These are phyloP conservation scores for Kodamaea plutei DNA, from an alignment of 1,139 yeast genomes.

Conservation along the genomic window DNA sequence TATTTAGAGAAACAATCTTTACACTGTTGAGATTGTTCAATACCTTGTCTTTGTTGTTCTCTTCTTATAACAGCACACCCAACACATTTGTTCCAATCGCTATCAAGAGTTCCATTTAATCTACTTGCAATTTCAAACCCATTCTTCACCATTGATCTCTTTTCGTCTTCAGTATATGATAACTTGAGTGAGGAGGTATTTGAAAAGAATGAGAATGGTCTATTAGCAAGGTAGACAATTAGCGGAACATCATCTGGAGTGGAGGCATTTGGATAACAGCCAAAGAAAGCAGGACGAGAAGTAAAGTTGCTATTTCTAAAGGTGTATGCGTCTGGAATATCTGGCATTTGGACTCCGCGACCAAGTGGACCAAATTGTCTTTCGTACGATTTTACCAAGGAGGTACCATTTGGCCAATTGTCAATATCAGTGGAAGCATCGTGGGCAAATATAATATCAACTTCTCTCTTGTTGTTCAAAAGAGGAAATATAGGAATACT, in stretches of 20 bases:
- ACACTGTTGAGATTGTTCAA: slow-evolving; percentile 67
- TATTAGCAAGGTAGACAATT: slow-evolving; percentile 20
- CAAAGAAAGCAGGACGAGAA: slow-evolving; percentile 21
- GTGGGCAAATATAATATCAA: slow-evolving; percentile 19
- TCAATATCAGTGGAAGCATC: slow-evolving; percentile 15
- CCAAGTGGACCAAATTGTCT: slow-evolving; percentile 19
- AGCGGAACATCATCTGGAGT: slow-evolving; percentile 13
- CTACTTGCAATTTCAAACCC: slow-evolving; percentile 79
- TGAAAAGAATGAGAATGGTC: slow-evolving; percentile 18
- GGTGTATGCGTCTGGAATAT: slow-evolving; percentile 18
- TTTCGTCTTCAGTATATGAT: slow-evolving; percentile 42
- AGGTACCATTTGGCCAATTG: slow-evolving; percentile 18
- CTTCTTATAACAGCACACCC: slow-evolving; percentile 88
- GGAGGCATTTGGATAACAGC: slow-evolving; percentile 15
- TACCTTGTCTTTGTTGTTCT: slow-evolving; percentile 67
- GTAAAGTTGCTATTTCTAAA: slow-evolving; percentile 16
- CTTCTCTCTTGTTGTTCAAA: slow-evolving; percentile 14
- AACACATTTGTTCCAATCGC: slow-evolving; percentile 73
- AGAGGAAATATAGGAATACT: slow-evolving; percentile 18
- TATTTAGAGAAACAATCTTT: slow-evolving; percentile 62
- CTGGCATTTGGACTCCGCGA: slow-evolving; percentile 25
- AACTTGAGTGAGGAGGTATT: slow-evolving; percentile 18
- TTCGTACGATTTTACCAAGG: slow-evolving; percentile 17
- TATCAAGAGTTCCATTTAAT: slow-evolving; percentile 66
- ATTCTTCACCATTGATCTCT: slow-evolving; percentile 59